Percentiles rank a stretch among this genome's conserved stretches.
phyloP scores from a whole-genome alignment of 306 rosid species.

The Parietaria judaica region DNA sequence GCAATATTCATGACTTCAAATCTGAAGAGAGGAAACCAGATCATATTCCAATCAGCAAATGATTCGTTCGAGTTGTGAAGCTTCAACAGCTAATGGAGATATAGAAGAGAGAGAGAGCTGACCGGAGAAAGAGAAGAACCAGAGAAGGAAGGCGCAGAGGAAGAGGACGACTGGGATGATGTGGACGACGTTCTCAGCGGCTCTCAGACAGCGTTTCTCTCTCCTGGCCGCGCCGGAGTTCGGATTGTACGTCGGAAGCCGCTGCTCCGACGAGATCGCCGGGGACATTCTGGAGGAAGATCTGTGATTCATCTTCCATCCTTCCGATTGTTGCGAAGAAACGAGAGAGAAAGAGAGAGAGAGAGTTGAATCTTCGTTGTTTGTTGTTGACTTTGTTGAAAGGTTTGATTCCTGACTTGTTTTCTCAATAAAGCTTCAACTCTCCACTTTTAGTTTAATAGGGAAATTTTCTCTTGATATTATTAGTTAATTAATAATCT shows the following conservation, averaged over 20 bases:
- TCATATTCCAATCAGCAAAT: no score
- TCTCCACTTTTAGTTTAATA: no score
- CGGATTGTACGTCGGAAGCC: constrained; percentile 69
- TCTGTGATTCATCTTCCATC: constrained; percentile 28
- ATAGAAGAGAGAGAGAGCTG: neutral
- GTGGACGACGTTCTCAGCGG: constrained; percentile 62
- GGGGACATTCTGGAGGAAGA: constrained; percentile 21
- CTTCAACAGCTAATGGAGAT: no score
- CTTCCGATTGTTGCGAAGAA: neutral
- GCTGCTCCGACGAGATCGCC: neutral
- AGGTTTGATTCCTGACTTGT: neutral
- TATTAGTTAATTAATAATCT: no score
- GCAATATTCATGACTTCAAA: no score
- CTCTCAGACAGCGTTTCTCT: constrained; percentile 49
- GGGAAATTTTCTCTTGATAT: no score
- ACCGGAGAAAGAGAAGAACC: constrained; percentile 61
- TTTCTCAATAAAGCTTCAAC: no score
- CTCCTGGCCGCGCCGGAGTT: constrained; percentile 54
- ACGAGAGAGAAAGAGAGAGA: neutral
- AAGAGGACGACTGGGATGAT: constrained; percentile 66
- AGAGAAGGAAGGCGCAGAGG: constrained; percentile 66
- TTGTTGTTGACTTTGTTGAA: neutral
- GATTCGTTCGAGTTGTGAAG: no score
- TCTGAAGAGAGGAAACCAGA: no score
- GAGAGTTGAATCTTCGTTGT: neutral